Base-by-base conservation (phyloP, 2,329 filamentous ascomycete species). In the Sphaerulina musiva region DNA sequence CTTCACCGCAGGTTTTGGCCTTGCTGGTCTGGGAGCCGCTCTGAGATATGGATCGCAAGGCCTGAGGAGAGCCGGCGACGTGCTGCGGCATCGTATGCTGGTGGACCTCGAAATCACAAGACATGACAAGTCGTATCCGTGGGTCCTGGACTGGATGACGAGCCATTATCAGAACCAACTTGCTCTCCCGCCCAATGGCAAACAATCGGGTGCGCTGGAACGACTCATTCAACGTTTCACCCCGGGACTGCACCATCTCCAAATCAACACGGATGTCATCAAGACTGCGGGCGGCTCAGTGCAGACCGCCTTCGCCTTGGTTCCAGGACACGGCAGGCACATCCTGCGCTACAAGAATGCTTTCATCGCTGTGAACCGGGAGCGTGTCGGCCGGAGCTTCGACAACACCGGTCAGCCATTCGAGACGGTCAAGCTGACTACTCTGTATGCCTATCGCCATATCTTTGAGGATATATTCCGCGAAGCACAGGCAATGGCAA, bases 41-140 rank as follows among this genome's bases (percentile, higher is more conserved):
- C 80, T 90, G 32, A 86, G 89, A 10, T 82, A 95, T 63, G 88
- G 85, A 31, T 89, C 93, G 59, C 86, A 86, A 67, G 88, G 87
- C 34, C 71, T 87, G 55, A 81, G 91, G 56, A 78, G 83, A 64
- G 83, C 83, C 51, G 84, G 85, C n/a, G 80, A 81, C 42, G 78
- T 95, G 53, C 74, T 95, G 55, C 87, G 89, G 47, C 84, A 86
- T 50, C 88, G 92, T 46, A 83, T 98, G 74, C 83, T 98, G 31
- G 89, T 97, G 64, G 90, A 96, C 66, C 84, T 98, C 65, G 93
- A 98, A 72, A 95, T 98, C 71, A 92, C 88, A 70, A 87, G 89
- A 68, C 88, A 92, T 65, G 93, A 98, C 73, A 84, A 89, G 43
- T 91, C 92, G 1, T 98, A 97, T 69, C 84, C 84, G 40, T 97